Evolutionary conservation across 495 filamentous ascomycete genomes (phyloP).

Genomic region (Penicillium turbatum): DNA sequence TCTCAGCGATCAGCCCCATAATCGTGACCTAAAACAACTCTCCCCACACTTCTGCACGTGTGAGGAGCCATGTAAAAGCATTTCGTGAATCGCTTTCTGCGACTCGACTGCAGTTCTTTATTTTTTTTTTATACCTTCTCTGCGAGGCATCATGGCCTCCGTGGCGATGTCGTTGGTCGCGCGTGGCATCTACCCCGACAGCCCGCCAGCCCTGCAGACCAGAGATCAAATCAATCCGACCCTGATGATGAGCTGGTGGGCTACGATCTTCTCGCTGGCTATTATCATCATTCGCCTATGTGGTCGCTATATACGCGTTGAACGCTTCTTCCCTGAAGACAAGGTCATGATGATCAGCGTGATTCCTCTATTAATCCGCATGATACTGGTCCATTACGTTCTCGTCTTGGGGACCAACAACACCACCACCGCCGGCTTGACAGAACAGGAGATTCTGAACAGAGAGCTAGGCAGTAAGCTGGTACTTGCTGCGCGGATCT

Average conservation of each 20-base stretch:
- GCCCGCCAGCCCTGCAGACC: slow-evolving; percentile 55
- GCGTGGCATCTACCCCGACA: slow-evolving; percentile 25
- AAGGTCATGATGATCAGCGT: slow-evolving; percentile 76
- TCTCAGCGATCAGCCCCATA: slow-evolving; percentile 11
- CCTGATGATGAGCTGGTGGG: slow-evolving; percentile 92
- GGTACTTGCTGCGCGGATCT: slow-evolving; percentile 50
- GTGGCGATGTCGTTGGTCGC: slow-evolving; percentile 11
- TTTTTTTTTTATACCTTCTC: not conserved
- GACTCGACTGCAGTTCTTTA: not conserved
- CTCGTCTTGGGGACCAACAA: slow-evolving; percentile 90
- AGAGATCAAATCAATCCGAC: slow-evolving; percentile 62
- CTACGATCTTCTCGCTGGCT: slow-evolving; percentile 71
- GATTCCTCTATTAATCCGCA: slow-evolving; percentile 74
- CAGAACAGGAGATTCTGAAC: slow-evolving; percentile 36
- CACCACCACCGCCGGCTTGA: slow-evolving; percentile 38
- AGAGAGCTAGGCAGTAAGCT: slow-evolving; percentile 49
- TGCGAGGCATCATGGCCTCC: slow-evolving; percentile 13
- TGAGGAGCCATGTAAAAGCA: slow-evolving; percentile 25
- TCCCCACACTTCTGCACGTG: slow-evolving; percentile 16
- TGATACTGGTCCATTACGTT: slow-evolving; percentile 83
- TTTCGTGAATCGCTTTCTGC: slow-evolving; percentile 18
- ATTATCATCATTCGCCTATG: slow-evolving; percentile 73
- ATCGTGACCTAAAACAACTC: slow-evolving; percentile 2
- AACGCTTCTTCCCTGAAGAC: slow-evolving; percentile 81
- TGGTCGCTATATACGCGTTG: slow-evolving; percentile 76